Percentiles rank a stretch among this genome's conserved stretches.
These are phyloP conservation scores for Ophiocordyceps australis DNA, from an alignment of 2,329 filamentous ascomycete species.

Conservation along the genomic window DNA sequence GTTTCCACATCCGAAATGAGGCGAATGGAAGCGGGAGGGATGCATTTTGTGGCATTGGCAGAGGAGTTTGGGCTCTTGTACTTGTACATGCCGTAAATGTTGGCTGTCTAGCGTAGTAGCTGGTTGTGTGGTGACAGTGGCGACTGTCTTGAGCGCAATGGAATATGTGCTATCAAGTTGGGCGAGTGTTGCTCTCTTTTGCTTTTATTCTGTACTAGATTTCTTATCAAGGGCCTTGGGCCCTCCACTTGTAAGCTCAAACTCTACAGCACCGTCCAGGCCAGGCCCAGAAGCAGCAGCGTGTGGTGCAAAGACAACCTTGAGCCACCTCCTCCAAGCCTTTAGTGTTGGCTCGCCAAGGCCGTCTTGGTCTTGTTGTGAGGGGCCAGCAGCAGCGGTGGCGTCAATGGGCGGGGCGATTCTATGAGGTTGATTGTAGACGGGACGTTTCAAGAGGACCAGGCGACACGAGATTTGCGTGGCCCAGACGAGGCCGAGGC, in stretches of 20 bases:
- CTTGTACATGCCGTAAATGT: too few relatives aligned
- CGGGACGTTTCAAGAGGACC: constrained; percentile 56
- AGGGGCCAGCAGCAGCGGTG: constrained; percentile 20
- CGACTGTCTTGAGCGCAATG: not conserved
- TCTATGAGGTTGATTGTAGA: constrained; percentile 22
- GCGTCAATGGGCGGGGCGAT: constrained; percentile 15
- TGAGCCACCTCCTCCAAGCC: constrained; percentile 60
- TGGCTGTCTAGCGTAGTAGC: too few relatives aligned
- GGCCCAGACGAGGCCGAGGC: constrained; percentile 76
- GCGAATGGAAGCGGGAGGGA: not conserved
- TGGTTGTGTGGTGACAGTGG: not conserved
- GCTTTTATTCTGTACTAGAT: too few relatives aligned
- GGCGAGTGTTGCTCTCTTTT: too few relatives aligned
- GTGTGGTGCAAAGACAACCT: constrained; percentile 80
- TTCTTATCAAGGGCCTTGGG: constrained; percentile 24
- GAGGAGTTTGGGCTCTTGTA: too few relatives aligned
- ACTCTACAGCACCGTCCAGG: constrained; percentile 40
- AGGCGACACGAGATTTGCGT: constrained; percentile 75
- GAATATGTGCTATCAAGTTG: too few relatives aligned
- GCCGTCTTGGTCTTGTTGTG: too few relatives aligned
- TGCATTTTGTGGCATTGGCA: too few relatives aligned
- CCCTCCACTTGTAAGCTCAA: constrained; percentile 57
- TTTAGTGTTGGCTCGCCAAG: constrained; percentile 31
- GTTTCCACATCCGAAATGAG: constrained; percentile 49
- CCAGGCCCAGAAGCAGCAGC: constrained; percentile 31